A percentile compares a stretch with the other conserved stretches of the same genome.
Evolutionary conservation across 306 rosid species (phyloP).

Genomic region (Clitoria ternatea): DNA sequence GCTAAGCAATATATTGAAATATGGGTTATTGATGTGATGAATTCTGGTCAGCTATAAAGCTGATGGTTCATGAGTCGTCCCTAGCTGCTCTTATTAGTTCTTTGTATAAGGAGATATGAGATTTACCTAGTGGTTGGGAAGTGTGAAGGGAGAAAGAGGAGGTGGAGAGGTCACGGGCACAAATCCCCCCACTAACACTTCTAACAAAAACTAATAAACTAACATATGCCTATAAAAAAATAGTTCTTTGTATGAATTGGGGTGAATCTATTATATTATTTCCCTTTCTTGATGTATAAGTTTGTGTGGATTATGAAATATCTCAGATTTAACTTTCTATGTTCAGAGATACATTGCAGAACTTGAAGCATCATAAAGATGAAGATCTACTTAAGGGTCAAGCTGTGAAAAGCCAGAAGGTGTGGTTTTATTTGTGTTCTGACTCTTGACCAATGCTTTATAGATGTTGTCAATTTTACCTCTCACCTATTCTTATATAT

Average conservation of each 20-base stretch:
- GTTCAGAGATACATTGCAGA: conserved; percentile 62
- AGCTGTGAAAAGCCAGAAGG: conserved; percentile 89
- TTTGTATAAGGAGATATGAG: no score
- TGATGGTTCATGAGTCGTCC: conserved; percentile 2
- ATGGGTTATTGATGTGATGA: neutral
- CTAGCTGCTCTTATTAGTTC: neutral
- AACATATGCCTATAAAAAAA: no score
- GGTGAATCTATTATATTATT: neutral
- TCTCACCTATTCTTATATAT: neutral
- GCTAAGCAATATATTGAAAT: neutral
- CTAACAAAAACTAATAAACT: no score
- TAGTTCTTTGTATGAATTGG: neutral
- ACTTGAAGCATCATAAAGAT: conserved; percentile 73
- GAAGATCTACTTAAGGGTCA: conserved; percentile 86
- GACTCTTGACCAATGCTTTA: neutral
- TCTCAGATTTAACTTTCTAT: conserved; percentile 2
- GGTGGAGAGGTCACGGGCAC: no score
- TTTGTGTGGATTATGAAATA: conserved; percentile 2
- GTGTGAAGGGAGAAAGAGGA: no score
- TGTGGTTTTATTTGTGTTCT: conserved; percentile 25
- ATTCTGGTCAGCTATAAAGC: neutral
- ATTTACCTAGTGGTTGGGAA: no score
- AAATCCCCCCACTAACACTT: no score
- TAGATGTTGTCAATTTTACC: conserved; percentile 5
- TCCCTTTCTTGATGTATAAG: neutral